These are phyloP conservation scores for Remersonia thermophila DNA, from an alignment of 2,329 filamentous ascomycete species.

Conservation along the genomic window DNA sequence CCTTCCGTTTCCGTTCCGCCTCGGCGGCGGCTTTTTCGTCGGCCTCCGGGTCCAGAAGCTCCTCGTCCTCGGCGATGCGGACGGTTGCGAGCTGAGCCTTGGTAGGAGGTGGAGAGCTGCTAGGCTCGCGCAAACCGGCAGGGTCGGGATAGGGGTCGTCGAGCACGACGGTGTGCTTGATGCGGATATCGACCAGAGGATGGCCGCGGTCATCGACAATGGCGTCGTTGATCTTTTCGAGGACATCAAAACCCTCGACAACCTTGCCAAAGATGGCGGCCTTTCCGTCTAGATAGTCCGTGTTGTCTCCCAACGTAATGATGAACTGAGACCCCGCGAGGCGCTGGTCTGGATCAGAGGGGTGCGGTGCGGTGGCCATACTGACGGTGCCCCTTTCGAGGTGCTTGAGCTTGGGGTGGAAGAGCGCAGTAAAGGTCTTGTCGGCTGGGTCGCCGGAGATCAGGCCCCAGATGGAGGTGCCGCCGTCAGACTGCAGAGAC, in stretches of 20 bases:
- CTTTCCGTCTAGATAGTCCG: slow-evolving; percentile 84
- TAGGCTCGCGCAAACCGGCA: slow-evolving; percentile 59
- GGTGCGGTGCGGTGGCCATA: slow-evolving; percentile 81
- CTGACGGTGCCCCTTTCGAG: slow-evolving; percentile 82
- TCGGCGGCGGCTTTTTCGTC: slow-evolving; percentile 60
- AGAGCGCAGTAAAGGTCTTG: slow-evolving; percentile 70
- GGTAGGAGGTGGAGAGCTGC: slow-evolving; percentile 66
- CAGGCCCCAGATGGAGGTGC: slow-evolving; percentile 83
- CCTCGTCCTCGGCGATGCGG: slow-evolving; percentile 73
- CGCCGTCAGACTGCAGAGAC: slow-evolving; percentile 76
- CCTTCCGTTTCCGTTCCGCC: slow-evolving; percentile 64
- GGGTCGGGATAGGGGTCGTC: slow-evolving; percentile 90
- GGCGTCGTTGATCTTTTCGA: slow-evolving; percentile 85
- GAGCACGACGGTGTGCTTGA: slow-evolving; percentile 82
- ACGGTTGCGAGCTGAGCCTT: slow-evolving; percentile 83
- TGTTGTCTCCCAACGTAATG: slow-evolving; percentile 76
- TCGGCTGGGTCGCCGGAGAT: slow-evolving; percentile 54
- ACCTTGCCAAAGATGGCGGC: slow-evolving; percentile 93
- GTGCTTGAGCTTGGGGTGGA: slow-evolving; percentile 81
- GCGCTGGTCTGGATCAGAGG: slow-evolving; percentile 65
- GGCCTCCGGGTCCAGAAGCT: slow-evolving; percentile 56
- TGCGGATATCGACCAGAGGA: slow-evolving; percentile 86
- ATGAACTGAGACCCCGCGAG: slow-evolving; percentile 88
- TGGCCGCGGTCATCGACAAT: slow-evolving; percentile 79
- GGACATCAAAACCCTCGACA: slow-evolving; percentile 84